phyloP scores from a whole-genome alignment of 768 basidiomycete genomes.

The Butyriboletus loyo region DNA sequence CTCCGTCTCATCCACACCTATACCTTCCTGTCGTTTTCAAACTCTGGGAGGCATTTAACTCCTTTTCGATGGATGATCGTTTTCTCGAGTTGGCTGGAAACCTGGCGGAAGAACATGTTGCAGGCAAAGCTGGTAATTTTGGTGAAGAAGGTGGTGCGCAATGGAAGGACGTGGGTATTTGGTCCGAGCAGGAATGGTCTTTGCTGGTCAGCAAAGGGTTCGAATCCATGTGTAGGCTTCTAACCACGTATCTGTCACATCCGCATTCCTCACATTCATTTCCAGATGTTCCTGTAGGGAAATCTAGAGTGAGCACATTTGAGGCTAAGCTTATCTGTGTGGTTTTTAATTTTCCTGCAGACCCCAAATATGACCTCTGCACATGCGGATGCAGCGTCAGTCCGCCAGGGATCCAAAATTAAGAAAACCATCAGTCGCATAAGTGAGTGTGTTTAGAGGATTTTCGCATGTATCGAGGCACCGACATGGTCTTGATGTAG shows the following conservation, averaged over 20 bases:
- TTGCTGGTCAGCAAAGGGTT: conserved; percentile 80
- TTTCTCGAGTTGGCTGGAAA: conserved; percentile 68
- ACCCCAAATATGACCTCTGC: conserved; percentile 60
- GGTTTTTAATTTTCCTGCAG: conserved; percentile 31
- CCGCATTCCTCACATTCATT: conserved; percentile 38
- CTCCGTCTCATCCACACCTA: conserved; percentile 58
- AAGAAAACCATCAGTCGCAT: conserved; percentile 69
- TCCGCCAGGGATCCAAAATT: conserved; percentile 54
- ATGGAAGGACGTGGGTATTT: conserved; percentile 88
- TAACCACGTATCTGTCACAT: background rate
- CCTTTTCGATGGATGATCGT: conserved; percentile 68
- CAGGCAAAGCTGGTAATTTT: conserved; percentile 51
- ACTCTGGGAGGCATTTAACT: conserved; percentile 79
- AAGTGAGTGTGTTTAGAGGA: conserved; percentile 35
- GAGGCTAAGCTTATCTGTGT: background rate
- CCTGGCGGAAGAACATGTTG: conserved; percentile 71
- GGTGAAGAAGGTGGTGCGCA: conserved; percentile 53
- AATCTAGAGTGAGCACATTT: conserved; percentile 48
- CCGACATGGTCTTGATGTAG: conserved; percentile 34
- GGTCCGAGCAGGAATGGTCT: conserved; percentile 81
- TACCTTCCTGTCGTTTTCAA: conserved; percentile 73
- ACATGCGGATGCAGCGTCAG: conserved; percentile 67
- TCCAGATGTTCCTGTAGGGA: conserved; percentile 49
- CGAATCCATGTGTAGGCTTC: conserved; percentile 65
- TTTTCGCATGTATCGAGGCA: background rate